These are phyloP conservation scores for Paecilomyces formosus DNA, from an alignment of 2,329 filamentous ascomycete genomes.

Conservation along the genomic window DNA sequence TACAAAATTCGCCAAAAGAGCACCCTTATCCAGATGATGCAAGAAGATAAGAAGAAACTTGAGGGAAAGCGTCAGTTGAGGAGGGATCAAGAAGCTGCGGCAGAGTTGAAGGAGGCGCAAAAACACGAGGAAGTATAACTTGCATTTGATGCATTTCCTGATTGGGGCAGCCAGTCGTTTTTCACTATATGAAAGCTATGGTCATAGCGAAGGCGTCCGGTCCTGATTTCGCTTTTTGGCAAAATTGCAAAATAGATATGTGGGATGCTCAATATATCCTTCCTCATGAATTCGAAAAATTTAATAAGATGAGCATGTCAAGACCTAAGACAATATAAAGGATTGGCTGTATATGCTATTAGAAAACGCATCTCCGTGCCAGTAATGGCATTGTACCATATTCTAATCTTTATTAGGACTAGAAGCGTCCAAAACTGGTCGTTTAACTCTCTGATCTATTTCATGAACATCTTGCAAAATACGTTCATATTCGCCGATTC, in stretches of 20 bases:
- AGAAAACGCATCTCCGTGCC: neutral
- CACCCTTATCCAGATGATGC: slow-evolving; percentile 50
- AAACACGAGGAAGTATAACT: slow-evolving; percentile 6
- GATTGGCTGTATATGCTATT: neutral
- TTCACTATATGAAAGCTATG: neutral
- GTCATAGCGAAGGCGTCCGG: neutral
- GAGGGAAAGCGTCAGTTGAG: slow-evolving; percentile 30
- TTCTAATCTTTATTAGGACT: neutral
- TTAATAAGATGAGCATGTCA: too few relatives aligned
- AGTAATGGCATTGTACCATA: neutral
- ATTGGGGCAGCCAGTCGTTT: neutral
- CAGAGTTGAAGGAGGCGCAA: slow-evolving; percentile 9
- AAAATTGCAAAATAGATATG: neutral
- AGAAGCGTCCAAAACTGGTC: slow-evolving; percentile 2
- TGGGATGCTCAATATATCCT: neutral
- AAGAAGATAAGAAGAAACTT: slow-evolving; percentile 42
- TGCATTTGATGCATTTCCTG: neutral
- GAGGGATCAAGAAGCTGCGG: slow-evolving; percentile 5
- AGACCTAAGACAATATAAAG: neutral
- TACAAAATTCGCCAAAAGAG: slow-evolving; percentile 51
- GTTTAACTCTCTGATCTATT: slow-evolving; percentile 21
- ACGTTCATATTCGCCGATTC: slow-evolving; percentile 63
- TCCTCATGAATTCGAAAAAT: neutral
- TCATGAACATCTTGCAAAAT: slow-evolving; percentile 39
- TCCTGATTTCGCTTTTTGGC: neutral